These are phyloP conservation scores for Colletotrichum caudatum DNA, from an alignment of 2,329 filamentous ascomycete genomes.

Conservation along the genomic window DNA sequence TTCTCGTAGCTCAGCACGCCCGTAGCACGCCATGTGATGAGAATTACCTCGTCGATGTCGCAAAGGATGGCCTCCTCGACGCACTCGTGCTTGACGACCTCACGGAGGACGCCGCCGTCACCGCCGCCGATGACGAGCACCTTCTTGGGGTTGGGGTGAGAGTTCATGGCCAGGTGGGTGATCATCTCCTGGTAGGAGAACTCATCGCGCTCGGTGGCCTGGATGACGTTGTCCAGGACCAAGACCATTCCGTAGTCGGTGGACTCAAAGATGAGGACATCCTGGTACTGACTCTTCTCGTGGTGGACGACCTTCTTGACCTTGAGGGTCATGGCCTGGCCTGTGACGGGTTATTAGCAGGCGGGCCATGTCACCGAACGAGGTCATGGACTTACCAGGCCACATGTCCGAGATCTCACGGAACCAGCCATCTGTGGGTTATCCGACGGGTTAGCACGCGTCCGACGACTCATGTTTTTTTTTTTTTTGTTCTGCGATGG, in stretches of 20 bases:
- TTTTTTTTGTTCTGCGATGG: slow-evolving; percentile 21
- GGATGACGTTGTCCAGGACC: slow-evolving; percentile 98
- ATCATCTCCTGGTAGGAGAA: slow-evolving; percentile 99
- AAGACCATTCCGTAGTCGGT: slow-evolving; percentile 96
- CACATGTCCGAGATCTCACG: slow-evolving; percentile 99
- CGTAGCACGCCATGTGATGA: background rate
- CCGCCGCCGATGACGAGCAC: slow-evolving; percentile 98
- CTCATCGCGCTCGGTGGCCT: slow-evolving; percentile 98
- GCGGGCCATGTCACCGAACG: background rate
- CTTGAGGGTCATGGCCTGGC: slow-evolving; percentile 98
- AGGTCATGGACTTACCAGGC: slow-evolving; percentile 69
- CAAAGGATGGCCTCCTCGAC: slow-evolving; percentile 97
- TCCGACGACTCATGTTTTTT: background rate
- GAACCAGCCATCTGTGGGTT: slow-evolving; percentile 94
- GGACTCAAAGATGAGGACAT: slow-evolving; percentile 98
- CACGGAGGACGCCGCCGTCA: slow-evolving; percentile 96
- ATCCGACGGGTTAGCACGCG: slow-evolving; percentile 19
- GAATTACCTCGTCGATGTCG: slow-evolving; percentile 90
- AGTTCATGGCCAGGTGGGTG: slow-evolving; percentile 97
- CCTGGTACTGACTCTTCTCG: slow-evolving; percentile 99
- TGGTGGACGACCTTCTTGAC: slow-evolving; percentile 98
- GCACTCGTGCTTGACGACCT: slow-evolving; percentile 98
- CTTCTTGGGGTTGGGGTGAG: slow-evolving; percentile 97
- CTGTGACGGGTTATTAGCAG: slow-evolving; percentile 53
- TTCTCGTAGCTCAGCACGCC: background rate